Percentiles rank a stretch among this genome's conserved stretches.
Conservation (phyloP, 768 basidiomycete genomes). For the Amyloporia xantha region DNA sequence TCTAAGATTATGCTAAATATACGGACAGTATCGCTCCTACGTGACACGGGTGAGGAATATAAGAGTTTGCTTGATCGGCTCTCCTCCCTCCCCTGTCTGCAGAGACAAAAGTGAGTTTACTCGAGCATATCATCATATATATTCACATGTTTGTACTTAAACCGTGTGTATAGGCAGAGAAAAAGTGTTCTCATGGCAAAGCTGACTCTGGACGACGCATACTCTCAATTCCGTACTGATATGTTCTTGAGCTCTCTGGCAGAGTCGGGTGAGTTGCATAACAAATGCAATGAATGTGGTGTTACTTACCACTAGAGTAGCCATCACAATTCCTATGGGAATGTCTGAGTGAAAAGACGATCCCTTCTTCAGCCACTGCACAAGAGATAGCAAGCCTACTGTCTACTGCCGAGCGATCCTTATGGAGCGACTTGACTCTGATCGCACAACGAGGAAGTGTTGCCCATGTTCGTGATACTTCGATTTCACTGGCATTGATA, state of each 20-base stretch:
- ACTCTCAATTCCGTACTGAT: constrained; percentile 74
- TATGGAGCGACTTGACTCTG: constrained; percentile 56
- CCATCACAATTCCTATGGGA: constrained; percentile 80
- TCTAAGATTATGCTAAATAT: neutral
- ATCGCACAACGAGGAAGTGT: constrained; percentile 56
- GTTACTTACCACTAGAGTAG: constrained; percentile 31
- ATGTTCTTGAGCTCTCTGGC: constrained; percentile 86
- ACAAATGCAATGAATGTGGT: no score
- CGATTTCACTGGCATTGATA: constrained; percentile 63
- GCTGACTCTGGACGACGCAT: constrained; percentile 71
- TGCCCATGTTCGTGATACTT: constrained; percentile 66
- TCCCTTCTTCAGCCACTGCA: constrained; percentile 36
- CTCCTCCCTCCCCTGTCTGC: constrained; percentile 48
- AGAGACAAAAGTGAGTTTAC: constrained; percentile 45
- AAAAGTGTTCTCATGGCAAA: constrained; percentile 66
- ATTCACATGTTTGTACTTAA: constrained; percentile 35
- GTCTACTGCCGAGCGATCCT: constrained; percentile 60
- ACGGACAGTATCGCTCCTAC: constrained; percentile 62
- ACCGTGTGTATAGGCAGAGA: constrained; percentile 50
- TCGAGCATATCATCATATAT: constrained; percentile 25
- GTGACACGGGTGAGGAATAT: constrained; percentile 47
- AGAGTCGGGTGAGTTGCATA: constrained; percentile 72
- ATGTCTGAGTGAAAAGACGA: constrained; percentile 44
- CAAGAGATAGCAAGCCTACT: constrained; percentile 57
- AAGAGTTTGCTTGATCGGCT: constrained; percentile 51